Base-by-base conservation (phyloP, 202 grass and related monocot species). In the Saccharum hybrid region DNA sequence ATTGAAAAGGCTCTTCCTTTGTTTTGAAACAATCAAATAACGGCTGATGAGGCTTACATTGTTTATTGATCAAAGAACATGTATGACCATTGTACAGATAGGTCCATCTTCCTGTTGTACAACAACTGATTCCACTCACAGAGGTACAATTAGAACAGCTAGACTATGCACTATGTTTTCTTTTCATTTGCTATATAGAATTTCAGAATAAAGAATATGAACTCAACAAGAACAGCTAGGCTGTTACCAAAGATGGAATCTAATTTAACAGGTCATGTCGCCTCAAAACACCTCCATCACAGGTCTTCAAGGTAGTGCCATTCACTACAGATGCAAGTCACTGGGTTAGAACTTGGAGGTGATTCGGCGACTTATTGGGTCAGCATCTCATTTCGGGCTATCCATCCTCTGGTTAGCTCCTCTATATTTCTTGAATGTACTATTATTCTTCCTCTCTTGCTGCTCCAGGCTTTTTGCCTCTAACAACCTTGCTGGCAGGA, bases 401-500 rank as follows among this genome's bases (percentile, higher is more conserved):
- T 79, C 72, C 78, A 68, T 82, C 79, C 28, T 82, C 67, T 81
- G 45, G 71, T 82, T 82, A 78, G 66, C 31, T 86, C 78, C 49
- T 83, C 69, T 39, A 65, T 78, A 51, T 86, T 14, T 69, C 6
- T 68, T 68, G 15, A 61, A 74, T 71, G 83, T 64, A 48, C 76
- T 94, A 91, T 72, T 94, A 88, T 72, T 80, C 63, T 70, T 85
- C 73, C 31, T 57, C 74, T 87, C 80, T 77, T 63, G 78, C 57
- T 62, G 57, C 71, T 23, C 81, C 86, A 82, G 86, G 18, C 48
- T 59, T 88, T 80, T 83, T 94, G 23, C 76, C 88, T 79, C 65
- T 88, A 59, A 49, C 62, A 83, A 74, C 66, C 84, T 92, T 94
- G 81, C 87, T 94, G 6, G 87, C 90, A 14, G 92, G 92, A 80